Evolutionary conservation across 192 early-diverging fungal genomes (phyloP), one percentile per base, ranked within the genome.

Genomic region (Backusella psychrophila): DNA sequence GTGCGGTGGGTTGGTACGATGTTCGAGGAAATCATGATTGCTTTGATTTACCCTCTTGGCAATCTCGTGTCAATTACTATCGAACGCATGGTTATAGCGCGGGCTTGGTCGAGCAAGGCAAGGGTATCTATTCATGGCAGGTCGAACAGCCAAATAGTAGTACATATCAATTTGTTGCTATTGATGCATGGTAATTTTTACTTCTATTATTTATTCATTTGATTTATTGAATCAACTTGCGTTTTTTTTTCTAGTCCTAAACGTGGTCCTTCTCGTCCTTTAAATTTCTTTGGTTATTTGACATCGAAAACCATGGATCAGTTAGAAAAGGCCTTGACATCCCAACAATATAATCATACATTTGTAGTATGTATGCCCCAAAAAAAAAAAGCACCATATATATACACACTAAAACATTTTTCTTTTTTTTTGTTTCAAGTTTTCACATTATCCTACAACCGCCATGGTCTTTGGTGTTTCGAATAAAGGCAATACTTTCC

Each of bases 21-120:
- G 86, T 94, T 74, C 86, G 96, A n/a, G 96, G 96, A 4, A 97
- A 98, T 78, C 96, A 98, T 82, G 96, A 98, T 73, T 96, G 95
- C 76, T 98, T 96, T 80, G 89, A 96, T 73, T 86, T 96, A 3
- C 87, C 88, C 19, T 77, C 78, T 11, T 94, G 87, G 79, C 69
- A 86, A 26, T 87, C 88, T 29, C 67, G 80, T 1, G 79, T 85
- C 39, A 95, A 96, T 81, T 83, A 87, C 74, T 96, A 83, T 79
- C 81, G 77, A 33, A 75, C 88, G 0, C 87, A 90, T 70, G 90
- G 87, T 34, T 85, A 87, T 0, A 77, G 76, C 44, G 68, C 76
- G 5, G 33, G 39, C 29, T 77, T 80, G 39, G 74, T 81, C 49
- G 74, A 82, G 29, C 75, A 78, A 33, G 90, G 91, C 3, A 56